These are phyloP conservation scores for Cicer arietinum DNA, from an alignment of 306 rosid genomes.

Conservation along the genomic window DNA sequence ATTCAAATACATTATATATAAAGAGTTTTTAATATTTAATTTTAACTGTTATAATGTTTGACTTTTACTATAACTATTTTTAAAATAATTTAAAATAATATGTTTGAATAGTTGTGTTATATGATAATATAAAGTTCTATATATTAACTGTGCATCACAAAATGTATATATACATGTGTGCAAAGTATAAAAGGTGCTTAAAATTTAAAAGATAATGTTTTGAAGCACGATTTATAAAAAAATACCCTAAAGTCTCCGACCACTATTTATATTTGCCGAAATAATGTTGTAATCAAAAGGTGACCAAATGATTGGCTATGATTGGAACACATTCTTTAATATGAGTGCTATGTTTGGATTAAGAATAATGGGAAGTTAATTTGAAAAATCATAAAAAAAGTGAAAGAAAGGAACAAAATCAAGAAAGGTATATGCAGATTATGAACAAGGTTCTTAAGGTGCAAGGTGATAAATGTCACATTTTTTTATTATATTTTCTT, in stretches of 20 bases:
- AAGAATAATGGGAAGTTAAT: conserved; percentile 23
- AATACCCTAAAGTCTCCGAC: conserved; percentile 45
- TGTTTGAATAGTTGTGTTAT: too few relatives aligned
- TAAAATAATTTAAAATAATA: too few relatives aligned
- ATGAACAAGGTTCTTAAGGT: neutral
- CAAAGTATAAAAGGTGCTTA: neutral
- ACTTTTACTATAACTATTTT: too few relatives aligned
- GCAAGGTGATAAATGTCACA: too few relatives aligned
- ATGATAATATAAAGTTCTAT: too few relatives aligned
- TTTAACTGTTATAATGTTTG: too few relatives aligned
- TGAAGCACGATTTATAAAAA: conserved; percentile 24
- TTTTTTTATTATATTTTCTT: too few relatives aligned
- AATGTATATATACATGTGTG: too few relatives aligned
- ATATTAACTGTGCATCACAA: too few relatives aligned
- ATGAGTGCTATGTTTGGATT: conserved; percentile 37
- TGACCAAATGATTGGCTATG: conserved; percentile 58
- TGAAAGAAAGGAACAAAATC: conserved; percentile 32
- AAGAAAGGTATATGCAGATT: conserved; percentile 27
- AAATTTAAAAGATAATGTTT: conserved; percentile 1
- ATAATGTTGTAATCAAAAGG: conserved; percentile 45
- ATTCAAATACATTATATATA: too few relatives aligned
- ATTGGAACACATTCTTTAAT: conserved; percentile 55
- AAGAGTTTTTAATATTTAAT: too few relatives aligned
- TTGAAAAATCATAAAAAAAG: conserved; percentile 13
- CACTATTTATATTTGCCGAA: conserved; percentile 39